phyloP scores from a whole-genome alignment of 176 grass and related monocot species.

The Carex cristatella region DNA sequence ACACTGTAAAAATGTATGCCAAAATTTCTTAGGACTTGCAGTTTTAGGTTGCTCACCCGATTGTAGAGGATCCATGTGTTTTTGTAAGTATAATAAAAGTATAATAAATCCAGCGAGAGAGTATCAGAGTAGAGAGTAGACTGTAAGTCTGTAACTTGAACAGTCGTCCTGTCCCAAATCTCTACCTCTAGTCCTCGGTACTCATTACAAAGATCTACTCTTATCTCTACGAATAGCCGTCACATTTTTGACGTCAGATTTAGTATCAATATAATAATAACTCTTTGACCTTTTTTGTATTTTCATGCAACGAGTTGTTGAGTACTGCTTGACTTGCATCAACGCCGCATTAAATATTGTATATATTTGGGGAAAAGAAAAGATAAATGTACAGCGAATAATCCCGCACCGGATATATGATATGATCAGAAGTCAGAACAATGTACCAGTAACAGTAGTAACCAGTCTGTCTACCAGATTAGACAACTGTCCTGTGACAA shows the following conservation, averaged over 20 bases:
- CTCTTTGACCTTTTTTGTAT: background rate
- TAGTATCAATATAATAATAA: background rate
- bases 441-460: background rate
- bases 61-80: background rate
- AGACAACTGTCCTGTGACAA: background rate
- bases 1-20: too few species aligned
- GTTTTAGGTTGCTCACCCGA: background rate
- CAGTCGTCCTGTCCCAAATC: background rate
- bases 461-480: background rate
- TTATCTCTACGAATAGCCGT: background rate
- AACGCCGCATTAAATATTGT: background rate
- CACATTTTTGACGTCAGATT: background rate
- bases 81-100: too few species aligned
- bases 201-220: background rate
- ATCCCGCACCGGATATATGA: background rate
- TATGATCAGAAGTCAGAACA: background rate
- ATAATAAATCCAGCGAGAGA: background rate
- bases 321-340: background rate
- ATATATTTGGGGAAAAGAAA: background rate
- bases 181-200: background rate
- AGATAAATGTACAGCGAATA: background rate
- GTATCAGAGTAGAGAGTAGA: too few species aligned
- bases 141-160: background rate
- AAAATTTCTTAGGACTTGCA: too few species aligned
- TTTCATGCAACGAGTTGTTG: slow-evolving; percentile 3